phyloP scores from a whole-genome alignment of 805 yeast genomes.

The Myxozyma nipponensis region DNA sequence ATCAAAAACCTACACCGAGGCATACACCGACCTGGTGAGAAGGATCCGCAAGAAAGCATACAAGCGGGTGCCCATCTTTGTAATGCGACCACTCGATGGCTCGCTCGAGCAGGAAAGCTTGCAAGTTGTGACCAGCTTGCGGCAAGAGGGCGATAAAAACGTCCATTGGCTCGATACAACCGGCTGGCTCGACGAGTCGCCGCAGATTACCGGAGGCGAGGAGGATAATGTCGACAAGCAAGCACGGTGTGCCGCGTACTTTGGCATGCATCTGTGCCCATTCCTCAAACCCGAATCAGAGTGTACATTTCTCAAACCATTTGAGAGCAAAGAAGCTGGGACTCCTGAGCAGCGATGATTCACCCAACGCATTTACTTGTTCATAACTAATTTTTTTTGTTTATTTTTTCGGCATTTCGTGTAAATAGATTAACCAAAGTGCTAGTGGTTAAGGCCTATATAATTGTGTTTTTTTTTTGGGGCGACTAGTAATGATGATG shows the following conservation, averaged over 20 bases:
- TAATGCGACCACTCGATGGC: constrained; percentile 23
- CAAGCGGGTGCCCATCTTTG: constrained; percentile 21
- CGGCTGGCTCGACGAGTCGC: constrained; percentile 9
- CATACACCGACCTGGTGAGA: constrained; percentile 13
- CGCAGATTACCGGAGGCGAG: not conserved
- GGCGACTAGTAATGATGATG: no score
- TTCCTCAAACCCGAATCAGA: constrained; percentile 10
- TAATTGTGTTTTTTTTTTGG: no score
- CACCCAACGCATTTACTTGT: no score
- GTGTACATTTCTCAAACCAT: constrained; percentile 22
- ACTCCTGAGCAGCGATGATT: no score
- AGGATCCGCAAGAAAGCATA: constrained; percentile 23
- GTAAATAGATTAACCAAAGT: no score
- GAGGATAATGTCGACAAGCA: constrained; percentile 9
- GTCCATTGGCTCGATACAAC: constrained; percentile 26
- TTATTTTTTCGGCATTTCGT: no score
- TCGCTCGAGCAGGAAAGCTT: constrained; percentile 21
- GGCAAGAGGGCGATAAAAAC: constrained; percentile 20
- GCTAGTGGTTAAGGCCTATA: no score
- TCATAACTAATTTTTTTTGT: no score
- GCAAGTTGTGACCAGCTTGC: constrained; percentile 15
- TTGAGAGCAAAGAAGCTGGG: constrained; percentile 12
- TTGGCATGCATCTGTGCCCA: constrained; percentile 21
- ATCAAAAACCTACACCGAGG: constrained; percentile 20
- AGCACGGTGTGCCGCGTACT: constrained; percentile 17